phyloP scores from a whole-genome alignment of 768 basidiomycete species.

The Lactifluus hygrophoroides region DNA sequence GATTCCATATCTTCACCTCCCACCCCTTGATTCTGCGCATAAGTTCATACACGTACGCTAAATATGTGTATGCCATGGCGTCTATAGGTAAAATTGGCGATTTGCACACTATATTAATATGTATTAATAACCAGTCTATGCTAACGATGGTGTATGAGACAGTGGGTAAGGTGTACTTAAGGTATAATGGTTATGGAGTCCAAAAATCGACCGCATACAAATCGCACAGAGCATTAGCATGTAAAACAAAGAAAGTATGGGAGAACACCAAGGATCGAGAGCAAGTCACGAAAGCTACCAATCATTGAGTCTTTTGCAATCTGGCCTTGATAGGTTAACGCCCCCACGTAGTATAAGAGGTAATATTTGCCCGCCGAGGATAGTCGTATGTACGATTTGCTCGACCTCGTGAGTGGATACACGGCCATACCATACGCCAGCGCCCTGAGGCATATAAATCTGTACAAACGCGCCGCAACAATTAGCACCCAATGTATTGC shows the following conservation, averaged over 20 bases:
- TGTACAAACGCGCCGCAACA: constrained; percentile 24
- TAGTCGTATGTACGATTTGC: constrained; percentile 78
- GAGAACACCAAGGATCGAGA: background rate
- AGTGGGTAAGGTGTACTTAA: no score
- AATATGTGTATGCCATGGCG: constrained; percentile 1
- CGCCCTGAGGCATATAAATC: constrained; percentile 83
- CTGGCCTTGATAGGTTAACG: constrained; percentile 65
- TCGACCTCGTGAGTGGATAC: constrained; percentile 86
- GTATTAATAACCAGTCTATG: constrained; percentile 5
- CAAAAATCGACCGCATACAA: no score
- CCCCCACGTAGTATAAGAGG: constrained; percentile 83
- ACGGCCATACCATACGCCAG: constrained; percentile 89
- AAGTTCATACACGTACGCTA: background rate
- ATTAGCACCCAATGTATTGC: background rate
- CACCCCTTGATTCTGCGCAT: background rate
- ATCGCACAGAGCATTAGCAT: background rate
- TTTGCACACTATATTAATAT: constrained; percentile 4
- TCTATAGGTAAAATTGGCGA: background rate
- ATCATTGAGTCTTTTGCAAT: constrained; percentile 57
- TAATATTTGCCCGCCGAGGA: constrained; percentile 76
- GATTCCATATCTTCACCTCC: constrained; percentile 2
- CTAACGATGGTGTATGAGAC: background rate
- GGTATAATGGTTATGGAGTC: no score
- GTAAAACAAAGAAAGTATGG: background rate
- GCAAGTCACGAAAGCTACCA: constrained; percentile 41